Evolutionary conservation across 1,284 basidiomycete species (phyloP).

Genomic region (Tilletiopsis washingtonensis): DNA sequence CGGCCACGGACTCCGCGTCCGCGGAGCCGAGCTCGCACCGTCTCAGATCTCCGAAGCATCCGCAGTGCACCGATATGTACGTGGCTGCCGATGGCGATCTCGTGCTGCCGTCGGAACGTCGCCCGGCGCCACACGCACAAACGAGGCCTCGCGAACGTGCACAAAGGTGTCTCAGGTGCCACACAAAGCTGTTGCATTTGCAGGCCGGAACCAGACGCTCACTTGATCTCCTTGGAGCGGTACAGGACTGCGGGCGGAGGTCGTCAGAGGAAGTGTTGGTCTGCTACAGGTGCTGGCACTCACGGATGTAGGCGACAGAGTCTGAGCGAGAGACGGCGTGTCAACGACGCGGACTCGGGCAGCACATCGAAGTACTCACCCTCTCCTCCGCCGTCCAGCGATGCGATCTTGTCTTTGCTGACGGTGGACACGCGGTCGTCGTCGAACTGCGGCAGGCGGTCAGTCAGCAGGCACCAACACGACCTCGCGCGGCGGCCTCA

Average conservation of each 20-base stretch:
- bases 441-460: slow-evolving; percentile 24
- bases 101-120: too few species aligned
- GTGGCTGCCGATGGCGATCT: too few species aligned
- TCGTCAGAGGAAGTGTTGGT: neutral
- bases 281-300: neutral
- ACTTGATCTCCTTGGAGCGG: slow-evolving; percentile 21
- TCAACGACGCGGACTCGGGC: neutral
- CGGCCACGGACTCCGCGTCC: too few species aligned
- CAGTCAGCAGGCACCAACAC: neutral
- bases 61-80: too few species aligned
- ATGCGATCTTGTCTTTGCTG: slow-evolving; percentile 33
- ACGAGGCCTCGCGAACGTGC: too few species aligned
- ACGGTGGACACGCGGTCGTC: slow-evolving; percentile 42
- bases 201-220: too few species aligned
- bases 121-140: too few species aligned
- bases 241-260: slow-evolving; percentile 19
- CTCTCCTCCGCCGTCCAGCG: slow-evolving; percentile 43
- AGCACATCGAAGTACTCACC: neutral
- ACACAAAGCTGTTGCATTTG: too few species aligned
- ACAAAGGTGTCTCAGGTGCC: too few species aligned
- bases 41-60: too few species aligned
- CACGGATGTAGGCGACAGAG: slow-evolving; percentile 39
- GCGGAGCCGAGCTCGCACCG: too few species aligned
- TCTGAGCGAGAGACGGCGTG: slow-evolving; percentile 9
- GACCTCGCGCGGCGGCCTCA: neutral